A percentile compares a stretch with the other conserved stretches of the same genome.
phyloP scores from a whole-genome alignment of 1,139 yeast genomes.

The Williopsis jadinii region DNA sequence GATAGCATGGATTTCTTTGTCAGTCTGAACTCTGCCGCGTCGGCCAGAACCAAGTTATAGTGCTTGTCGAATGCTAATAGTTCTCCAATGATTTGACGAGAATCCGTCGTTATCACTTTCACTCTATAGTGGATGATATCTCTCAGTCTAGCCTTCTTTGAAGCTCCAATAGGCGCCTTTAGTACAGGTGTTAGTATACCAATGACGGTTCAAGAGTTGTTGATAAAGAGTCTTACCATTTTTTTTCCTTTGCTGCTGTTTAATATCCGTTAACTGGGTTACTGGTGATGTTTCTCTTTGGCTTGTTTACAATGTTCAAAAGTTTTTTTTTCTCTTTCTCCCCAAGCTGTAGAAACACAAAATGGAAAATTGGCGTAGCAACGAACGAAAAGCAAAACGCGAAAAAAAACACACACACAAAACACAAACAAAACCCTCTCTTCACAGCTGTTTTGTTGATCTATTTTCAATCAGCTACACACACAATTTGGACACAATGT shows the following conservation, averaged over 20 bases:
- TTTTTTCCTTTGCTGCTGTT: too few relatives aligned
- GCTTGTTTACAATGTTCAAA: too few relatives aligned
- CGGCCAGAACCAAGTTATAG: constrained; percentile 80
- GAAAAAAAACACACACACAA: too few relatives aligned
- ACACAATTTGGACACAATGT: neutral
- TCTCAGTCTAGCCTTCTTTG: constrained; percentile 44
- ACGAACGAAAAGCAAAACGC: too few relatives aligned
- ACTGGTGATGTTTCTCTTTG: neutral
- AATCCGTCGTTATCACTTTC: constrained; percentile 66
- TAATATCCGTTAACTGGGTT: too few relatives aligned
- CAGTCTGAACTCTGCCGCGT: constrained; percentile 76
- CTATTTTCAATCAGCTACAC: neutral
- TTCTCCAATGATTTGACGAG: constrained; percentile 71
- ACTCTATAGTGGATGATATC: constrained; percentile 72
- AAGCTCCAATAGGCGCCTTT: constrained; percentile 21
- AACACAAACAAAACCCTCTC: too few relatives aligned
- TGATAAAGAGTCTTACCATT: too few relatives aligned
- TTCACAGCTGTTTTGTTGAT: neutral
- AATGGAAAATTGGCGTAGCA: too few relatives aligned
- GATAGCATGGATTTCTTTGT: constrained; percentile 53
- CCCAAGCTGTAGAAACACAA: too few relatives aligned
- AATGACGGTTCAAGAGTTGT: too few relatives aligned
- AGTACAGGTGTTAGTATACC: neutral
- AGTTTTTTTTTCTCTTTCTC: too few relatives aligned
- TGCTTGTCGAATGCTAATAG: constrained; percentile 84